phyloP scores from a whole-genome alignment of 1,284 basidiomycete genomes.

The Fomitopsis betulina region DNA sequence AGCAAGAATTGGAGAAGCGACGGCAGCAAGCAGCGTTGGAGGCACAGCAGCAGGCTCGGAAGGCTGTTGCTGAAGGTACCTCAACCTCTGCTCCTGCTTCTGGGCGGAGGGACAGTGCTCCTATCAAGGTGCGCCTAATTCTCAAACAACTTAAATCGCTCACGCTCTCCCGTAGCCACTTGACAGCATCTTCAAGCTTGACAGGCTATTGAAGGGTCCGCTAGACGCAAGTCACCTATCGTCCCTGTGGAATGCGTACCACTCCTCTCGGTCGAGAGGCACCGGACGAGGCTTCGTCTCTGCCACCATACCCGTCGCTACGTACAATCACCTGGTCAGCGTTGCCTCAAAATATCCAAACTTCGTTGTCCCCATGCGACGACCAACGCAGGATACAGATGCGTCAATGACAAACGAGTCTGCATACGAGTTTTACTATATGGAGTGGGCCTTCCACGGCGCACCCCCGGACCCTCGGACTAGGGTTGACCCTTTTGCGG shows the following conservation, averaged over 20 bases:
- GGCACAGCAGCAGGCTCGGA: slow-evolving; percentile 21
- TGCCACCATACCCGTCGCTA: slow-evolving; percentile 68
- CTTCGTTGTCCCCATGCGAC: slow-evolving; percentile 79
- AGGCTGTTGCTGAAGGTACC: slow-evolving; percentile 15
- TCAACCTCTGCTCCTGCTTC: slow-evolving; percentile 14
- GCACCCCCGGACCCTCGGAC: slow-evolving; percentile 47
- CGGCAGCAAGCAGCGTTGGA: slow-evolving; percentile 16
- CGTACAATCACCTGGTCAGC: slow-evolving; percentile 69
- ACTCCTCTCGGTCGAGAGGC: slow-evolving; percentile 70
- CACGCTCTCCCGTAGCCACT: slow-evolving; percentile 54
- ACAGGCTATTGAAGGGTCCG: slow-evolving; percentile 61
- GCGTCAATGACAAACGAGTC: slow-evolving; percentile 24
- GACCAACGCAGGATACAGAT: slow-evolving; percentile 30
- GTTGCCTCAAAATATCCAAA: slow-evolving; percentile 63
- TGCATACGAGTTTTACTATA: slow-evolving; percentile 83
- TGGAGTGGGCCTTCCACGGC: slow-evolving; percentile 83
- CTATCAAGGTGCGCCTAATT: slow-evolving; percentile 50
- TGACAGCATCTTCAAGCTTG: slow-evolving; percentile 74
- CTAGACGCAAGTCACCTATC: slow-evolving; percentile 73
- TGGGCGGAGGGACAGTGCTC: slow-evolving; percentile 60
- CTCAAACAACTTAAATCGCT: neutral
- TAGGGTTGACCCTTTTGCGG: slow-evolving; percentile 36
- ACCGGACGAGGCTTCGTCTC: slow-evolving; percentile 81
- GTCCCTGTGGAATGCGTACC: slow-evolving; percentile 87
- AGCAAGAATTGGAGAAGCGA: slow-evolving; percentile 25